Conservation (phyloP, 192 early-diverging fungal genomes). For the Funneliformis geosporum region DNA sequence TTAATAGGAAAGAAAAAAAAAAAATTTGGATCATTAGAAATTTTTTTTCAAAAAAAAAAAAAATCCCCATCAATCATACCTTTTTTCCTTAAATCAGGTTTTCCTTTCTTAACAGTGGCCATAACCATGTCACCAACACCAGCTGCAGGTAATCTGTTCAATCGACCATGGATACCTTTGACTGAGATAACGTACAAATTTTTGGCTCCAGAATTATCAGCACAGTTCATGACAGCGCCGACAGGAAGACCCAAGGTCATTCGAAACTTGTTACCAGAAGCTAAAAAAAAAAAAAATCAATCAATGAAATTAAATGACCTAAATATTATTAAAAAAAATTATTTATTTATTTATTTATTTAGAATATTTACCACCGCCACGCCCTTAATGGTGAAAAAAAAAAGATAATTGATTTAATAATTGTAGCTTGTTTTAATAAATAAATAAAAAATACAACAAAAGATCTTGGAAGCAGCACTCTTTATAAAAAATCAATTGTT, state of each 20-base stretch:
- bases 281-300: constrained; percentile 26
- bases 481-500: too few relatives aligned
- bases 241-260: constrained; percentile 97
- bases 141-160: constrained; percentile 97
- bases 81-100: constrained; percentile 99
- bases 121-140: constrained; percentile 99
- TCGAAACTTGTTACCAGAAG: constrained; percentile 95
- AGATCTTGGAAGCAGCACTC: background rate
- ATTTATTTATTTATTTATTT: background rate
- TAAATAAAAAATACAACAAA: background rate
- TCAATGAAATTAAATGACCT: background rate
- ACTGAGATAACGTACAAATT: constrained; percentile 99
- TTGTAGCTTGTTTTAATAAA: background rate
- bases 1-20: background rate
- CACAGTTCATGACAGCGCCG: constrained; percentile 99
- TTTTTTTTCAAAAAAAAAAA: background rate
- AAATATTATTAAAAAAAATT: background rate
- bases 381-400: background rate
- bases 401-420: background rate
- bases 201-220: constrained; percentile 99
- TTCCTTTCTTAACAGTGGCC: constrained; percentile 99
- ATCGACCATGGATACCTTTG: constrained; percentile 90
- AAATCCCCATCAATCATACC: constrained; percentile 47
- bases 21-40: background rate
- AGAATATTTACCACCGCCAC: constrained; percentile 23